phyloP scores from a whole-genome alignment of 1,284 basidiomycete genomes.

The Boletellus deceptivus region DNA sequence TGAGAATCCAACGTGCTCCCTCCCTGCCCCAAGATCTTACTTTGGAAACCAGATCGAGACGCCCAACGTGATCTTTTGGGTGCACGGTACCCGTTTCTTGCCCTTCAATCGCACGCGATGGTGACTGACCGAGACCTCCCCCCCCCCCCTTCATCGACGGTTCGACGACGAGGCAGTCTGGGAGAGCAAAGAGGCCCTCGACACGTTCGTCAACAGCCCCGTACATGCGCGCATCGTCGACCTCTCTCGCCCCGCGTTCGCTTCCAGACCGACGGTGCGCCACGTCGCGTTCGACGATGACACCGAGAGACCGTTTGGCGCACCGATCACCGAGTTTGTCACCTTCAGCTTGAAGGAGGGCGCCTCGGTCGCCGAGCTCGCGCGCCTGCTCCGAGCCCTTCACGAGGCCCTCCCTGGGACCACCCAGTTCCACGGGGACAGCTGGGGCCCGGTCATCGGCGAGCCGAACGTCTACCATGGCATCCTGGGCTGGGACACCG shows the following conservation, averaged over 20 bases:
- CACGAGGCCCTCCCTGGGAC: slow-evolving; percentile 20
- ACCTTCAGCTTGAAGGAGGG: slow-evolving; percentile 32
- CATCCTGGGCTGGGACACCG: slow-evolving; percentile 34
- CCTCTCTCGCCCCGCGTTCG: slow-evolving; percentile 15
- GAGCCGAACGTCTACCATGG: slow-evolving; percentile 25
- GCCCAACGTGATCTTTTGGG: slow-evolving; percentile 27
- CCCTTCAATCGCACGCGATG: background rate
- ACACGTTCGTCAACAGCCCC: slow-evolving; percentile 13
- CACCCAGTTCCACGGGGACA: slow-evolving; percentile 27
- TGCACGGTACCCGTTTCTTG: slow-evolving; percentile 22
- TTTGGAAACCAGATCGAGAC: slow-evolving; percentile 31
- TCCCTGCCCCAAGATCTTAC: slow-evolving; percentile 30
- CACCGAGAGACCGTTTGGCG: slow-evolving; percentile 18
- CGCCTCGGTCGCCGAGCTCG: slow-evolving; percentile 17
- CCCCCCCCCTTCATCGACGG: too few relatives aligned
- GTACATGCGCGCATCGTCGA: slow-evolving; percentile 6
- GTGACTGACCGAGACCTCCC: slow-evolving; percentile 7
- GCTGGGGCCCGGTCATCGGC: slow-evolving; percentile 28
- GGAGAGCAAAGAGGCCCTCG: slow-evolving; percentile 21
- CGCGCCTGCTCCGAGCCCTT: slow-evolving; percentile 25
- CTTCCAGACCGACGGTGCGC: slow-evolving; percentile 13
- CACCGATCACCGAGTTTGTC: slow-evolving; percentile 34
- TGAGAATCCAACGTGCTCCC: background rate
- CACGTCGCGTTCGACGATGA: slow-evolving; percentile 28
- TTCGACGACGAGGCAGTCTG: slow-evolving; percentile 24